These are phyloP conservation scores for Tetrahymena malaccensis DNA, from an alignment of 73 alveolate genomes.

Conservation along the genomic window DNA sequence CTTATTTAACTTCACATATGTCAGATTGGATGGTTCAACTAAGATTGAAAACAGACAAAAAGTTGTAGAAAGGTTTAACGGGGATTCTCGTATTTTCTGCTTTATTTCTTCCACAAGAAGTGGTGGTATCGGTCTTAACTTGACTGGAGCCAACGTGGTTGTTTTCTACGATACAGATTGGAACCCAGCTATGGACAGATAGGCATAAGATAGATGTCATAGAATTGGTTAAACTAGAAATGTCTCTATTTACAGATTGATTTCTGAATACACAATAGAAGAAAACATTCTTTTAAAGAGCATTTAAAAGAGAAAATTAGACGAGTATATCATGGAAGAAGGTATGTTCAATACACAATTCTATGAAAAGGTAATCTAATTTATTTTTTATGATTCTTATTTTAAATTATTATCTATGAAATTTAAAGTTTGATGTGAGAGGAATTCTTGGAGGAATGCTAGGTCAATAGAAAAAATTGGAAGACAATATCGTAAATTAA, in stretches of 20 bases:
- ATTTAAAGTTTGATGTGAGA: neutral
- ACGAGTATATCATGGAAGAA: slow-evolving; percentile 30
- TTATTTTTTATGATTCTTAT: neutral
- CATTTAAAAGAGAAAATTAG: slow-evolving; percentile 32
- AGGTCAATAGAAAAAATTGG: neutral
- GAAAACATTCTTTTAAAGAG: slow-evolving; percentile 29
- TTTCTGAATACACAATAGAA: slow-evolving; percentile 42
- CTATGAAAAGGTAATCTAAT: neutral
- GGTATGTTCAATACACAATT: slow-evolving; percentile 37
- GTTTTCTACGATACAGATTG: slow-evolving; percentile 99
- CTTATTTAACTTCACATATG: slow-evolving; percentile 91
- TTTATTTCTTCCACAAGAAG: slow-evolving; percentile 98
- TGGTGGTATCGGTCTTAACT: slow-evolving; percentile 98
- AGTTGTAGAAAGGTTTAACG: slow-evolving; percentile 89
- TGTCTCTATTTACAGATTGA: slow-evolving; percentile 96
- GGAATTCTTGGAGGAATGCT: neutral
- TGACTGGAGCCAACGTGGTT: slow-evolving; percentile 98
- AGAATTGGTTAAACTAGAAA: slow-evolving; percentile 99
- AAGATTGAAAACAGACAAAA: slow-evolving; percentile 94
- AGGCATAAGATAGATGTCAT: slow-evolving; percentile 99
- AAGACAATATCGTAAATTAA: neutral
- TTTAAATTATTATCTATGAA: neutral
- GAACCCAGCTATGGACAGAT: slow-evolving; percentile 99
- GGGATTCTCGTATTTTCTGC: slow-evolving; percentile 89
- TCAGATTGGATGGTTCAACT: slow-evolving; percentile 97